Evolutionary conservation across 352 stramenopile species (phyloP).

Genomic region (Phytophthora vignae): DNA sequence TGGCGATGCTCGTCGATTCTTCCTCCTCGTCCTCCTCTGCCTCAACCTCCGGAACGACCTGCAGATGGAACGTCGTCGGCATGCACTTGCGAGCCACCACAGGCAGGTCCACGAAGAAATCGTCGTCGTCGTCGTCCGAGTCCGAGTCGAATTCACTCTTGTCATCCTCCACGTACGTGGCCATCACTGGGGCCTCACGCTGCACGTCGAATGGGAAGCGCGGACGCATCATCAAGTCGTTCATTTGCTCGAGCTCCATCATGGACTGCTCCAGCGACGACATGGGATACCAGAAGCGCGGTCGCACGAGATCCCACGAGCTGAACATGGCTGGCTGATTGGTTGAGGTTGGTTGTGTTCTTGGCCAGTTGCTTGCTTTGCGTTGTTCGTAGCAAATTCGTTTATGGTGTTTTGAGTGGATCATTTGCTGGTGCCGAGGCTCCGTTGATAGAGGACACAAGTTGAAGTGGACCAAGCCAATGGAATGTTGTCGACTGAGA

Average conservation of each 20-base stretch:
- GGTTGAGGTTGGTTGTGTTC: not conserved
- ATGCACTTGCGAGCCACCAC: conserved; percentile 11
- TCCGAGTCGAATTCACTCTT: not conserved
- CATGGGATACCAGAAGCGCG: conserved; percentile 53
- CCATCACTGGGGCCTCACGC: not conserved
- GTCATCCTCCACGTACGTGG: not conserved
- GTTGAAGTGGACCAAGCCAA: not conserved
- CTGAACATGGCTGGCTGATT: conserved; percentile 34
- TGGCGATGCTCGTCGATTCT: not conserved
- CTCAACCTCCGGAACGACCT: not conserved
- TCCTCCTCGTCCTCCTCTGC: not conserved
- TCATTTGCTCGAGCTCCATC: conserved; percentile 40
- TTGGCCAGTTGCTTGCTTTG: conserved; percentile 6
- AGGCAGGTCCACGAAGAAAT: conserved; percentile 24
- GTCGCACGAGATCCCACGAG: conserved; percentile 50
- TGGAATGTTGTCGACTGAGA: not conserved
- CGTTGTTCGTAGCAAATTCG: conserved; percentile 6
- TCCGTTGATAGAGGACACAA: not conserved
- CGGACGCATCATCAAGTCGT: conserved; percentile 17
- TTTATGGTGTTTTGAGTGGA: not conserved
- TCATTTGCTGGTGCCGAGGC: not conserved
- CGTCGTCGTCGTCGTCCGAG: conserved; percentile 15
- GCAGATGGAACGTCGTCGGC: conserved; percentile 1
- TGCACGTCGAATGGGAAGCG: conserved; percentile 6
- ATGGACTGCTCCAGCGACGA: conserved; percentile 54